Base-by-base conservation (phyloP, 441 rosid species). In the Biscutella auriculata region DNA sequence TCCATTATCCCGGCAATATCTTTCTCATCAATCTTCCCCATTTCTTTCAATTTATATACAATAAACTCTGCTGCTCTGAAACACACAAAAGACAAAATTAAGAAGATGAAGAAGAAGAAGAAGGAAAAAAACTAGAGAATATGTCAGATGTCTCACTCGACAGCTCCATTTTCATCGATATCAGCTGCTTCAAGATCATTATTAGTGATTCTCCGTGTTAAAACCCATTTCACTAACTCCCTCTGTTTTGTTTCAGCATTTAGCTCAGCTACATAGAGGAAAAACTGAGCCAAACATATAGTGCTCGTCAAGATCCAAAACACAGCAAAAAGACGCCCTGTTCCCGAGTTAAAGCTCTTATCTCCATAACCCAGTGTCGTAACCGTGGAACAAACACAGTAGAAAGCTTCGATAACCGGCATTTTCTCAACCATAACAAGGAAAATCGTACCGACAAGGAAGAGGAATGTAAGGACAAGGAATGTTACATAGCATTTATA, bases 301-400 rank as follows among this genome's bases (percentile, higher is more conserved):
- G 88, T 83, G 39, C 85, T 74, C 4, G 75, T 70, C 54, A 76
- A 50, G 60, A 88, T 88, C 85, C 88, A 88, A 47, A 81, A 15
- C 53, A 79, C 66, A 11, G 82, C 94, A 26, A 88, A 88, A 15
- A 60, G 3, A 6, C 94, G 91, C 5, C 94, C 94, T 0, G 52
- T 33, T 11, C 14, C 12, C 0, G 84, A 77, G 15, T 62, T 70
- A 71, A 88, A 88, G 75, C 91, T 88, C 62, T 48, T 41, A 52
- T 88, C 96, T 0, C 96, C 96, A 61, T 76, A 88, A 9, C 96
- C 94, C 41, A 85, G 62, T n/a, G 96, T 78, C 1, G 94, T 85
- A 62, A 88, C 48, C 1, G 96, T 80, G 13, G 94, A 69, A 60
- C 87, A 85, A 15, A 79, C 91, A 6, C 94, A 85, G 60, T 85